Conservation (phyloP, 2,329 filamentous ascomycete species). For the Didymella lethalis region DNA sequence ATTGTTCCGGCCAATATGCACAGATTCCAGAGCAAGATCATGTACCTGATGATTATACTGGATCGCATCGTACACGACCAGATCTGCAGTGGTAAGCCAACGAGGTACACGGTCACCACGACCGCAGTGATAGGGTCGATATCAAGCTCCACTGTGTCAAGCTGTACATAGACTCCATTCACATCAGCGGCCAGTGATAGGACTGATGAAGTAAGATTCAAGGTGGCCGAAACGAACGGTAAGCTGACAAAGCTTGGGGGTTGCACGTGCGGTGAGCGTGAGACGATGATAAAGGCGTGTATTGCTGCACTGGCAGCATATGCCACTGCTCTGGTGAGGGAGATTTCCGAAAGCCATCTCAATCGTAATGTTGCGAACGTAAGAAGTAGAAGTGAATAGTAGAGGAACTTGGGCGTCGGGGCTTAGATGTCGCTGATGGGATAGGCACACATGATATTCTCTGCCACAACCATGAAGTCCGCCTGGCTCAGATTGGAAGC, state of each 20-base stretch:
- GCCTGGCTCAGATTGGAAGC: not conserved
- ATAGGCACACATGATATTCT: constrained; percentile 20
- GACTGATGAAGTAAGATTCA: constrained; percentile 6
- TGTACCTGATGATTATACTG: constrained; percentile 17
- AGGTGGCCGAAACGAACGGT: not conserved
- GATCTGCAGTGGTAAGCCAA: constrained; percentile 18
- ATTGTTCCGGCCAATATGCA: constrained; percentile 22
- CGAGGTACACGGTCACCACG: constrained; percentile 21
- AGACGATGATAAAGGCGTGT: constrained; percentile 20
- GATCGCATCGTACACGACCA: constrained; percentile 26
- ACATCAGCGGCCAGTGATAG: not conserved
- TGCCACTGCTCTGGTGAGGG: constrained; percentile 13
- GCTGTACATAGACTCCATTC: constrained; percentile 2
- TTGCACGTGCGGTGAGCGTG: not conserved
- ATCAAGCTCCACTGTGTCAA: constrained; percentile 24
- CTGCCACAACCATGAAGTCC: not conserved
- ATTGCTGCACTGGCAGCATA: constrained; percentile 25
- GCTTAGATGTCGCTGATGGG: constrained; percentile 23
- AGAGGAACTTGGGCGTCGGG: constrained; percentile 14
- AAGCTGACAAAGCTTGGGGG: not conserved
- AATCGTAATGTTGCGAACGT: constrained; percentile 15
- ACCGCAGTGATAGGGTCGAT: constrained; percentile 25
- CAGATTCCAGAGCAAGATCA: constrained; percentile 23
- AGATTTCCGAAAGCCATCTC: constrained; percentile 16
- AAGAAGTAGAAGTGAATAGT: constrained; percentile 13